Base-by-base conservation (phyloP, 208 protist genomes). In the Leishmania aethiopica region DNA sequence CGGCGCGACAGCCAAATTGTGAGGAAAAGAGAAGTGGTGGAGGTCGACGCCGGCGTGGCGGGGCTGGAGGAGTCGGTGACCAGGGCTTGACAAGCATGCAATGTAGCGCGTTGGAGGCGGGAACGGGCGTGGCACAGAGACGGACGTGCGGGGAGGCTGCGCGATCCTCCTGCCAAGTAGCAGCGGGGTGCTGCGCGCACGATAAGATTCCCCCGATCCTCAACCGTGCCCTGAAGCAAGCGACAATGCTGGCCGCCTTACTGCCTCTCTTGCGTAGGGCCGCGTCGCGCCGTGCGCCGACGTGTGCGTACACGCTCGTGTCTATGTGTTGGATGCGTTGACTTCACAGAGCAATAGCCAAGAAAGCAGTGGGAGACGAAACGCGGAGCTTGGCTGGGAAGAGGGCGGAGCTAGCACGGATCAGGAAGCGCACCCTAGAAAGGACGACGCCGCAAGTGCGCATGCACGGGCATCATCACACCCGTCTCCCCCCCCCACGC, bases 1-100 rank as follows among this genome's bases (percentile, higher is more conserved):
- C 76, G 77, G 11, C 77, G 77, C 22, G 37, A 53, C 49, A 35
- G 1, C 2, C 32, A n/a, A 22, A 6, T 25, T n/a, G 71, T 35
- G 45, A 72, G 78, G 7, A 75, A 28, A 45, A 73, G 62, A 37
- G 76, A 81, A 32, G 76, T 22, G n/a, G 51, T 64, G 5, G 55
- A 84, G 53, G 13, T 81, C 45, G 83, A 49, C 76, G n/a, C 70
- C 62, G 28, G 45, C 1, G 11, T 77, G 32, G 55, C 8, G 49
- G 42, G 37, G 47, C 19, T 55, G 62, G 47, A 45, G 25, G 75
- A 45, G 32, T 47, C 40, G 53, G 37, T 64, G 75, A 47, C 7
- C 8, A 1, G 13, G 57, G 15, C 72, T 37, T 55, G 49, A 60
- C n/a, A 35, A 15, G 25, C 40, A 73, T 7, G 42, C 69, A 42